Percentiles rank a stretch among this genome's conserved stretches.
Evolutionary conservation across 176 grass and related monocot species (phyloP).

Genomic region (Elymus sibiricus): DNA sequence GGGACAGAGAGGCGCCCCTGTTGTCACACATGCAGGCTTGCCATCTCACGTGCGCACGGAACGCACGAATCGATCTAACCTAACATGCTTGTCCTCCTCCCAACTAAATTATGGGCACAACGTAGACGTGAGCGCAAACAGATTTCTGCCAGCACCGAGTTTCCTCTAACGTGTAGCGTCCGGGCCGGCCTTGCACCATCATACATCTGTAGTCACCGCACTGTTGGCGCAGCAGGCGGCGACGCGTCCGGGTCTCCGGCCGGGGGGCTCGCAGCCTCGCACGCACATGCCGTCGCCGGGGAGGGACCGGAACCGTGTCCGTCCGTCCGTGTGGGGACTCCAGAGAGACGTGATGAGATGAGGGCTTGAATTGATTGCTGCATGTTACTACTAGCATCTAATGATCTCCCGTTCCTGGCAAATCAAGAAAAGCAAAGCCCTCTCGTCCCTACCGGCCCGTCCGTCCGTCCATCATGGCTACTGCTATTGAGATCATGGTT

Average conservation of each 20-base stretch:
- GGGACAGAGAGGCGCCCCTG: not conserved
- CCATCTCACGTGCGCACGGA: not conserved
- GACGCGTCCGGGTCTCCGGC: not conserved
- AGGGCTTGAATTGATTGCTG: not conserved
- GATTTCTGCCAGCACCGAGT: not conserved
- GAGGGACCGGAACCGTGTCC: not conserved
- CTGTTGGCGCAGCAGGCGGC: not conserved
- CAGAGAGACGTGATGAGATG: not conserved
- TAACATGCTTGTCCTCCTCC: not conserved
- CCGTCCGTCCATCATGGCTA: not conserved
- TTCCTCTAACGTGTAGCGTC: not conserved
- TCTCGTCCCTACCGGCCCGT: not conserved
- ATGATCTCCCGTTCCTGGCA: slow-evolving; percentile 18
- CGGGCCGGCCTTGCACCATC: not conserved
- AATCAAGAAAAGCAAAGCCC: slow-evolving; percentile 33
- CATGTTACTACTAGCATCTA: not conserved
- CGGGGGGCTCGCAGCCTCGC: not conserved
- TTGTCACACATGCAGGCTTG: not conserved
- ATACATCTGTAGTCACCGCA: not conserved
- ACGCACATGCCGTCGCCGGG: not conserved
- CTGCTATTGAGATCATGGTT: not conserved
- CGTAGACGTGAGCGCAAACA: not conserved
- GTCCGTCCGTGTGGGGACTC: not conserved
- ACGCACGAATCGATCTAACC: not conserved
- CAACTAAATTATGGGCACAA: not conserved